These are phyloP conservation scores for Apiotrichum gamsii DNA, from an alignment of 1,284 basidiomycete genomes.

Conservation along the genomic window DNA sequence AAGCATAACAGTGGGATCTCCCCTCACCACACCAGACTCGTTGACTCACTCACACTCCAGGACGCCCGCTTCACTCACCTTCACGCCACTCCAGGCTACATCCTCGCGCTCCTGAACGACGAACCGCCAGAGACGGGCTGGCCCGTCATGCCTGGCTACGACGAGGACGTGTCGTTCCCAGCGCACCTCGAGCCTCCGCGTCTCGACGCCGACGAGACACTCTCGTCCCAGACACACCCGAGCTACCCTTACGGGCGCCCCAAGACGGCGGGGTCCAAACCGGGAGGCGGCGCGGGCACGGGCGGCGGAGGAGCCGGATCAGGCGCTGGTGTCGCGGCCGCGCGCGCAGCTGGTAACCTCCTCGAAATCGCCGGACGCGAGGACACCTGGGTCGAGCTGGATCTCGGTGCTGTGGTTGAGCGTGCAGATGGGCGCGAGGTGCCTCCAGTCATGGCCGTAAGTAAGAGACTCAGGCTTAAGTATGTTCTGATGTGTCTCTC, in stretches of 20 bases:
- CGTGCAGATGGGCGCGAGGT: slow-evolving; percentile 33
- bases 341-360: slow-evolving; percentile 8
- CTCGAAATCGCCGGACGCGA: background rate
- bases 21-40: too few species aligned
- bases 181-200: slow-evolving; percentile 28
- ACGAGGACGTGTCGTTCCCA: slow-evolving; percentile 30
- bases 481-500: too few species aligned
- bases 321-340: slow-evolving; percentile 18
- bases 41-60: slow-evolving; percentile 13
- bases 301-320: slow-evolving; percentile 22
- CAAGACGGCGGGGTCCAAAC: background rate
- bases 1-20: slow-evolving; percentile 24
- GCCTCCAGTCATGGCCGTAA: slow-evolving; percentile 45
- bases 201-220: slow-evolving; percentile 39
- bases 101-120: slow-evolving; percentile 35
- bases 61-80: slow-evolving; percentile 43
- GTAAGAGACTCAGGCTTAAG: too few species aligned
- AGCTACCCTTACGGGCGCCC: slow-evolving; percentile 39
- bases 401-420: slow-evolving; percentile 29
- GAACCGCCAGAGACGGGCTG: slow-evolving; percentile 38
- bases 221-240: slow-evolving; percentile 39
- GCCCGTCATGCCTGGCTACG: slow-evolving; percentile 44
- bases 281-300: slow-evolving; percentile 5
- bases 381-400: slow-evolving; percentile 34
- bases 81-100: slow-evolving; percentile 32